phyloP scores from a whole-genome alignment of 805 yeast species.

The Starmerella vaccinii region DNA sequence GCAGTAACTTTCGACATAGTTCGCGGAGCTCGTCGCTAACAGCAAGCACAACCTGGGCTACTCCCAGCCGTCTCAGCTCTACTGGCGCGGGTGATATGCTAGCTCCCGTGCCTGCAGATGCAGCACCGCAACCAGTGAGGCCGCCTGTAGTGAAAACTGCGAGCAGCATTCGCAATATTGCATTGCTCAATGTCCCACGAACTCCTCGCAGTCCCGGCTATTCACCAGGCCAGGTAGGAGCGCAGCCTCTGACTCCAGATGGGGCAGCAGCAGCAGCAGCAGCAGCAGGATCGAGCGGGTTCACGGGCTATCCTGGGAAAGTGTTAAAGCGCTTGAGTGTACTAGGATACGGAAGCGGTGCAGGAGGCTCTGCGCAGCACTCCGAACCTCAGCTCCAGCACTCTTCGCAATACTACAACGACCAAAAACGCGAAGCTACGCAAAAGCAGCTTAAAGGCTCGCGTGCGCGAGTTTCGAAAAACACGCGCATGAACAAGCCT shows the following conservation, averaged over 20 bases:
- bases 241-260: background rate
- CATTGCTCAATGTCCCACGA: constrained; percentile 8
- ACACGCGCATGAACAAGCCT: constrained; percentile 20
- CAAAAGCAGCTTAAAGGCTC: background rate
- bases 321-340: background rate
- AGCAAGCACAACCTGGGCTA: background rate
- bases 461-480: background rate
- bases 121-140: background rate
- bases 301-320: background rate
- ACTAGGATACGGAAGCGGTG: background rate
- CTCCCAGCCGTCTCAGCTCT: background rate
- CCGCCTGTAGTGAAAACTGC: background rate
- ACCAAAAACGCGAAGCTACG: background rate
- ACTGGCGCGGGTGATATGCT: background rate
- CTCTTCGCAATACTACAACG: background rate
- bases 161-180: constrained; percentile 11
- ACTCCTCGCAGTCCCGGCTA: constrained; percentile 19
- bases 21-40: constrained; percentile 8
- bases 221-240: constrained; percentile 5
- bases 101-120: background rate
- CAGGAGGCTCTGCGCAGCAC: background rate
- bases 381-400: background rate
- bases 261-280: no score
- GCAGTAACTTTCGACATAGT: background rate
- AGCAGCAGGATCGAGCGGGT: background rate